Evolutionary conservation across 139 green algal species (phyloP), one percentile per base, ranked within the genome.

Genomic region (Chara braunii): DNA sequence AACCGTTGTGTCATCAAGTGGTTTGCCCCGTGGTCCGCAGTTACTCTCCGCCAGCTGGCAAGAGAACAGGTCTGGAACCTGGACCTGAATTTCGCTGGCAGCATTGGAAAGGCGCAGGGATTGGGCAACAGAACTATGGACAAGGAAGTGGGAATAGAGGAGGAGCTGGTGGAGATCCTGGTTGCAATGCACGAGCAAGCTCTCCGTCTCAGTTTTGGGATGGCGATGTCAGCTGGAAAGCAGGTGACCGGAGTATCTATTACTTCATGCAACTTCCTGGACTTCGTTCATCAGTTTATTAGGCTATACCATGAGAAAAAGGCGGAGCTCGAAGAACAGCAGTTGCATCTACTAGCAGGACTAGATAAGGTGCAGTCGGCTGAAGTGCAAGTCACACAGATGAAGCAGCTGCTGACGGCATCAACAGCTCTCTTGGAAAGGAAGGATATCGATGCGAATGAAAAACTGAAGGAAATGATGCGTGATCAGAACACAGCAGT

Each of bases 281-380:
- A 70, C 28, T 31, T 70, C 22, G 30, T 70, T 24, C 14, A 70
- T 18, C 61, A 70, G 18, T 34, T 70, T 26, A n/a, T 70, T 14
- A 30, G 51, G 30, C 28, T 70, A 0, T 18, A 34, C 12, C 30
- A 9, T 26, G 24, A 9, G 9, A 35, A 31, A 12, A 50, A 69
- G n/a, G 31, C 24, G 30, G 9, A 34, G 35, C 5, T 45, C 24
- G 24, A 43, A 22, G 31, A 29, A 29, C 14, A 70, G 11, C n/a
- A 59, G 23, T 22, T 60, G 36, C 63, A 72, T 24, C 54, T 72
- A 9, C 11, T 24, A 3, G 32, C 32, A 7, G 63, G 63, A 23
- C 51, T 72, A n/a, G 31, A 23, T 0, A 70, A 72, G 30, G 14
- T 72, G 23, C 54, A 29, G 9, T 24, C 52, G 30, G 24, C 53